Conservation (phyloP, 768 basidiomycete species). For the Russula foetens region DNA sequence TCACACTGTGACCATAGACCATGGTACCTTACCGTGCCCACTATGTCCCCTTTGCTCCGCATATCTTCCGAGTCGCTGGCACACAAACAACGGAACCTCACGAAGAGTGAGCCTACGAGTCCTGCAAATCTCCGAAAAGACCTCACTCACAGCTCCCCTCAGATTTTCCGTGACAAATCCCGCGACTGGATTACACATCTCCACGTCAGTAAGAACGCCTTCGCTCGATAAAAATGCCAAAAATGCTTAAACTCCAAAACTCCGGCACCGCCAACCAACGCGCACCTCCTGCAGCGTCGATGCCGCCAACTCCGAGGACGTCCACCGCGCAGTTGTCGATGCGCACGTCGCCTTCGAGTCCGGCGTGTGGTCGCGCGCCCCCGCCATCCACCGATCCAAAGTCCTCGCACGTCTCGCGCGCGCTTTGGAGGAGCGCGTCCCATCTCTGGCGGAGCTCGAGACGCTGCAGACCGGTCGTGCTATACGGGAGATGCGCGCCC, state of each 20-base stretch:
- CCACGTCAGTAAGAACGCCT: constrained; percentile 32
- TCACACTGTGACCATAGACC: background rate
- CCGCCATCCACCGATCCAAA: constrained; percentile 51
- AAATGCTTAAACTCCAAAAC: too few relatives aligned
- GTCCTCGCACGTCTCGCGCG: constrained; percentile 60
- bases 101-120: background rate
- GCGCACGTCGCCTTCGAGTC: constrained; percentile 56
- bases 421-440: constrained; percentile 46
- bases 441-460: constrained; percentile 57
- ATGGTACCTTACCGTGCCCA: background rate
- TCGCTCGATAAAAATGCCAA: background rate
- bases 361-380: constrained; percentile 64
- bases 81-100: background rate
- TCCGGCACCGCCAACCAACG: too few relatives aligned
- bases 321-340: constrained; percentile 40
- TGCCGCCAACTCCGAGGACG: constrained; percentile 43
- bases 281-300: constrained; percentile 36
- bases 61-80: background rate
- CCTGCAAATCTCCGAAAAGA: background rate
- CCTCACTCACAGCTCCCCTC: background rate
- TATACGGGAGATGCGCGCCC: constrained; percentile 78
- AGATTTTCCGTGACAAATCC: constrained; percentile 58
- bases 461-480: constrained; percentile 71
- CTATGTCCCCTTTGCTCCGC: constrained; percentile 9
- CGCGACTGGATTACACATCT: constrained; percentile 53